Base-by-base conservation (phyloP, 2,329 filamentous ascomycete genomes). In the Colletotrichum caudatum region DNA sequence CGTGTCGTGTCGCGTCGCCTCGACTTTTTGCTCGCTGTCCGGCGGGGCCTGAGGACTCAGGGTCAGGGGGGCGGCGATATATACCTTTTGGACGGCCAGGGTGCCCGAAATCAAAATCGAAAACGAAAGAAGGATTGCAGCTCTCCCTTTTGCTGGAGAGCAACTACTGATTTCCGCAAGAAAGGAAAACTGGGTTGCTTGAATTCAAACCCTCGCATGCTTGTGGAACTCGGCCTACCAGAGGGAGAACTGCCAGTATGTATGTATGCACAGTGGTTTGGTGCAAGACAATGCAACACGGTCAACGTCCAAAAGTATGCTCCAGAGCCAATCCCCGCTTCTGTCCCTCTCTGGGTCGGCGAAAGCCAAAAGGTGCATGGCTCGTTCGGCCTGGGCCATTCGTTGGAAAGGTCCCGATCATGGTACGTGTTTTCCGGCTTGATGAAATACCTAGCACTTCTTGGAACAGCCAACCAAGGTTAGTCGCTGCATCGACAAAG, bases 51-150 rank as follows among this genome's bases (percentile, higher is more conserved):
- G 68, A 51, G 35, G 33, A 44, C 29, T 53, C 51, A 67, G 50
- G 68, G 50, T 62, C 68, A 68, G 64, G 68, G 68, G 68, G 57
- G 58, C 64, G 64, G 68, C 68, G 48, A 37, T 58, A 62, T 29
- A 53, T 46, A 44, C 64, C 53, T 54, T 50, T 53, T 26, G 50
- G 39, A 12, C 37, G 37, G 37, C 37, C 11, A 39, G 37, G 65
- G 59, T 64, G 54, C 59, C 26, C 26, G 44, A 41, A 26, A 29
- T 58, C 50, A 29, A 57, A 58, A 60, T 56, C 35, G 59, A 59
- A 69, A 64, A 64, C 65, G 41, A 71, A 39, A 46, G 48, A 58
- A n/a, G n/a, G 35, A 14, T 53, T 44, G 50, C 35, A 35, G 50
- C 51, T 53, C 58, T 44, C 66, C 39, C 46, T 57, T 29, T 29